Evolutionary conservation across 108 stramenopile genomes (phyloP).

Genomic region (Skeletonema potamos): DNA sequence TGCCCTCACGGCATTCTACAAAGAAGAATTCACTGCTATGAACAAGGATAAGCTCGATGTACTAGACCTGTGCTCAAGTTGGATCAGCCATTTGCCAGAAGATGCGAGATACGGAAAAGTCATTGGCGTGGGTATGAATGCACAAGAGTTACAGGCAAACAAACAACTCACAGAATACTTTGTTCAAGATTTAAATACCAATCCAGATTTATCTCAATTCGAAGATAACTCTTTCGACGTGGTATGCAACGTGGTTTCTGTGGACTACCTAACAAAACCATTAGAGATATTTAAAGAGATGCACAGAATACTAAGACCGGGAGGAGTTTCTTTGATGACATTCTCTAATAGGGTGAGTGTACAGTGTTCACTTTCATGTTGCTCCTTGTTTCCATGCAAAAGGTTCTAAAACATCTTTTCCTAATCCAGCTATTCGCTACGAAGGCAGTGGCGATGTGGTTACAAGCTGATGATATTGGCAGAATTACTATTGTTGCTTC

Average conservation of each 20-base stretch:
- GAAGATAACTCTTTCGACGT: constrained; percentile 75
- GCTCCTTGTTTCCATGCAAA: neutral
- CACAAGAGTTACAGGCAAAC: constrained; percentile 62
- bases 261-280: constrained; percentile 76
- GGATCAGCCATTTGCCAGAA: constrained; percentile 68
- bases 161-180: constrained; percentile 55
- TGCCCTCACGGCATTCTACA: constrained; percentile 58
- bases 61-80: constrained; percentile 76
- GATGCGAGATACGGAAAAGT: constrained; percentile 48
- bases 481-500: constrained; percentile 68
- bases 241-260: constrained; percentile 67
- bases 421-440: constrained; percentile 22
- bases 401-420: neutral
- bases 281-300: constrained; percentile 73
- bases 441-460: constrained; percentile 83
- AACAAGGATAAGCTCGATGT: constrained; percentile 46
- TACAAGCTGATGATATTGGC: constrained; percentile 75
- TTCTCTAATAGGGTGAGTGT: constrained; percentile 57
- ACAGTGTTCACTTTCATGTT: neutral
- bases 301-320: constrained; percentile 67
- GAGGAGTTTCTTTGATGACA: constrained; percentile 61
- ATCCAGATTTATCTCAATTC: constrained; percentile 52
- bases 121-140: constrained; percentile 78
- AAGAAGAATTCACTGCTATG: constrained; percentile 42
- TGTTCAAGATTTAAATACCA: constrained; percentile 67